Percentiles rank a stretch among this genome's conserved stretches.
These are phyloP conservation scores for Colletotrichum sp. DNA, from an alignment of 2,329 filamentous ascomycete genomes.

Conservation along the genomic window DNA sequence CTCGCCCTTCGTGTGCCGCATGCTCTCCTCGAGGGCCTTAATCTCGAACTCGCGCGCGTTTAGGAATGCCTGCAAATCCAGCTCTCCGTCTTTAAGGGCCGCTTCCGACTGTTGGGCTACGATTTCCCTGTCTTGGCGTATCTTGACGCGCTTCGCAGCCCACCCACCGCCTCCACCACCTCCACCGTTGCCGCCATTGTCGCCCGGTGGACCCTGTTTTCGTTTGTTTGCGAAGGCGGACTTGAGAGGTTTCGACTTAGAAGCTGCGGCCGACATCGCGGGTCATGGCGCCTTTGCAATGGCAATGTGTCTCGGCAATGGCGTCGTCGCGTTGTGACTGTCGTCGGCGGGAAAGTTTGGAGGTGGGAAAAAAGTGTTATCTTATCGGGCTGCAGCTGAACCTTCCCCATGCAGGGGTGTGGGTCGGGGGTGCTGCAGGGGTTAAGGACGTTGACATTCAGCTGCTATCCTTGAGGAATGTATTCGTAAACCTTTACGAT, in stretches of 20 bases:
- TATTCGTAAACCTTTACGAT: background rate
- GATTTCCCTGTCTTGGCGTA: constrained; percentile 53
- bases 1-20: constrained; percentile 72
- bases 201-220: constrained; percentile 26
- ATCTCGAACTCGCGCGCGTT: constrained; percentile 90
- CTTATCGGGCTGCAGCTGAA: background rate
- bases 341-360: background rate
- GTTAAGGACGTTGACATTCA: background rate
- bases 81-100: constrained; percentile 72
- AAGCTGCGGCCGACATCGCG: constrained; percentile 17
- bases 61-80: constrained; percentile 86
- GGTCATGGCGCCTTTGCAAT: constrained; percentile 1
- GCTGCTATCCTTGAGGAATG: background rate
- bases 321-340: constrained; percentile 7
- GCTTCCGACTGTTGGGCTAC: constrained; percentile 55
- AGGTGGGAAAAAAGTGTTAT: constrained; percentile 13
- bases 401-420: background rate
- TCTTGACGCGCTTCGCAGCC: constrained; percentile 48
- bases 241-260: constrained; percentile 6
- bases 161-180: constrained; percentile 23
- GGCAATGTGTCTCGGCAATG: background rate
- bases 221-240: constrained; percentile 27
- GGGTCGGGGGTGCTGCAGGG: background rate
- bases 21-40: constrained; percentile 79
- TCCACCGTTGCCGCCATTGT: constrained; percentile 24